A percentile compares a stretch with the other conserved stretches of the same genome.
These are phyloP conservation scores for Aegilops umbellulata DNA, from an alignment of 176 grass and related monocot genomes.

Conservation along the genomic window DNA sequence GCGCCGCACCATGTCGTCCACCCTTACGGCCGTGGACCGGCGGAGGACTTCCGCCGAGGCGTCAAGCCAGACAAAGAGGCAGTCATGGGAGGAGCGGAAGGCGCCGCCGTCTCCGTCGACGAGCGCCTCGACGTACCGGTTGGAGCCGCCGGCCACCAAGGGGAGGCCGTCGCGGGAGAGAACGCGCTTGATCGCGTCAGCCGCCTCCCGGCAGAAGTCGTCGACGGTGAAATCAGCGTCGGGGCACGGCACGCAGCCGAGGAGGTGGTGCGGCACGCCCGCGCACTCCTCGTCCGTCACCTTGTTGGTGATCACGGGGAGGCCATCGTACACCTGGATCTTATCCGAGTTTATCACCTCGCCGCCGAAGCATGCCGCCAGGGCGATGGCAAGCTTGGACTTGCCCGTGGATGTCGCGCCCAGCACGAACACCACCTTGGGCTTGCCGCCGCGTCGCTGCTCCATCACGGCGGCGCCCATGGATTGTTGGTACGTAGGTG, in stretches of 20 bases:
- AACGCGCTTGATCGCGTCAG: slow-evolving; percentile 22
- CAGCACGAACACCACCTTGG: slow-evolving; percentile 66
- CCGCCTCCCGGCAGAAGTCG: slow-evolving; percentile 51
- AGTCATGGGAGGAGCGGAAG: slow-evolving; percentile 11
- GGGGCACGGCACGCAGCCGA: not conserved
- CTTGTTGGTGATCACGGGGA: slow-evolving; percentile 44
- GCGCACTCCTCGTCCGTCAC: slow-evolving; percentile 29
- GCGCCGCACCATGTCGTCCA: slow-evolving; percentile 59
- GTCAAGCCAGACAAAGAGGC: slow-evolving; percentile 49
- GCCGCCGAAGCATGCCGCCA: slow-evolving; percentile 42
- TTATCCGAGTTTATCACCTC: slow-evolving; percentile 60
- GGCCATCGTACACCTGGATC: slow-evolving; percentile 39
- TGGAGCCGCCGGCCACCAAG: slow-evolving; percentile 63
- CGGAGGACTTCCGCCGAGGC: slow-evolving; percentile 35
- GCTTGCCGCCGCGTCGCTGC: slow-evolving; percentile 5
- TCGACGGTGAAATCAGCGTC: slow-evolving; percentile 49
- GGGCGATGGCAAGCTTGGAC: slow-evolving; percentile 64
- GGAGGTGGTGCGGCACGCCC: slow-evolving; percentile 48
- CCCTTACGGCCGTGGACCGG: slow-evolving; percentile 36
- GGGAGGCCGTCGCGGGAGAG: slow-evolving; percentile 34
- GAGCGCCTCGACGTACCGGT: slow-evolving; percentile 28
- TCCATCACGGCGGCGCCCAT: slow-evolving; percentile 1
- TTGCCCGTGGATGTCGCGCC: slow-evolving; percentile 74
- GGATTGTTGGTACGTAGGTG: not conserved
- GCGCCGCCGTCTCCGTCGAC: slow-evolving; percentile 19